phyloP scores from a whole-genome alignment of 116 monocot species.

The Trichopus zeylanicus region DNA sequence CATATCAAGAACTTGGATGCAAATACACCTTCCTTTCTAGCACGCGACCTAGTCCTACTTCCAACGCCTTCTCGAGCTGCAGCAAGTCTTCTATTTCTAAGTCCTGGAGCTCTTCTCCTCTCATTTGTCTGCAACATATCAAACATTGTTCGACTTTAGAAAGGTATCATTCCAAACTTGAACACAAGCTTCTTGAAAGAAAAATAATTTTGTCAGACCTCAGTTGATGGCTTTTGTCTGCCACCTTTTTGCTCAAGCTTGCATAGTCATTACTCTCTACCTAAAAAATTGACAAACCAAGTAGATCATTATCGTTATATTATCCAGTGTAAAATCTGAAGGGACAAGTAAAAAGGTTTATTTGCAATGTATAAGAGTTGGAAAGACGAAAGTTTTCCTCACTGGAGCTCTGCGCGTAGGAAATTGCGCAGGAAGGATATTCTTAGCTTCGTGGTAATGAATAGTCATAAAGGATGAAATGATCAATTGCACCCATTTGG shows the following conservation, averaged over 20 bases:
- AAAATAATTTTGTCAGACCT: conserved; percentile 24
- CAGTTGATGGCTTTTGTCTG: conserved; percentile 38
- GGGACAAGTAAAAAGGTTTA: too few relatives aligned
- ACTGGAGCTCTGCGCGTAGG: too few relatives aligned
- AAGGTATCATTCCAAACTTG: too few relatives aligned
- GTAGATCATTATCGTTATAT: too few relatives aligned
- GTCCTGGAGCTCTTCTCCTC: conserved; percentile 69
- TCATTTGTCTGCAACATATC: conserved; percentile 46
- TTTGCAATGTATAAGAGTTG: too few relatives aligned
- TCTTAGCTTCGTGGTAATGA: too few relatives aligned
- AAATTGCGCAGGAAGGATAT: too few relatives aligned
- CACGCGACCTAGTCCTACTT: conserved; percentile 50
- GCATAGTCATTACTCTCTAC: conserved; percentile 36
- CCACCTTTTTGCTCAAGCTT: conserved; percentile 38
- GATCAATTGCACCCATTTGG: too few relatives aligned
- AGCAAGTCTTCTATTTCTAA: conserved; percentile 51
- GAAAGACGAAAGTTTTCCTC: too few relatives aligned
- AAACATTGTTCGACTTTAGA: neutral
- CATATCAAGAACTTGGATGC: neutral
- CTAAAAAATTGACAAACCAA: conserved; percentile 15
- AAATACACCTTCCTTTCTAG: conserved; percentile 46
- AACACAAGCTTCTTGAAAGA: neutral
- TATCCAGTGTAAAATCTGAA: too few relatives aligned
- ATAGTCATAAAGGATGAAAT: too few relatives aligned
- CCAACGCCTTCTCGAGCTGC: conserved; percentile 55